Percentiles rank a stretch among this genome's conserved stretches.
Evolutionary conservation across 2,329 filamentous ascomycete genomes (phyloP).

Genomic region (Thermothelomyces thermophilus): DNA sequence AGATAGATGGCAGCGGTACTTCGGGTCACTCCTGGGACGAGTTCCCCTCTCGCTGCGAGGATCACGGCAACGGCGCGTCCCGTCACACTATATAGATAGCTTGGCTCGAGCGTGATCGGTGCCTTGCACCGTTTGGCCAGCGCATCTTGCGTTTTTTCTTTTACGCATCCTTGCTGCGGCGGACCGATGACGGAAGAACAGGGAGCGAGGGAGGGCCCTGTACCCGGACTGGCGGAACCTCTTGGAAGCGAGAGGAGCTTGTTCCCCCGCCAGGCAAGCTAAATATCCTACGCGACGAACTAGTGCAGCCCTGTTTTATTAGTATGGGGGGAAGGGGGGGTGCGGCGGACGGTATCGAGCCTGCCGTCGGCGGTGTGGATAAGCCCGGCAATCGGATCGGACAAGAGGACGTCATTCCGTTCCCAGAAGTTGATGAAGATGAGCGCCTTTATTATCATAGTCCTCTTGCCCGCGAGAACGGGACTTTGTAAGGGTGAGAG

Average conservation of each 20-base stretch:
- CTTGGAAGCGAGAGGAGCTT: background rate
- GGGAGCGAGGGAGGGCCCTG: background rate
- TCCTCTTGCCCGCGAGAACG: no score
- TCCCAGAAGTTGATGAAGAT: background rate
- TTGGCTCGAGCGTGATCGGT: background rate
- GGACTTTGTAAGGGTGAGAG: no score
- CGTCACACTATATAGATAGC: background rate
- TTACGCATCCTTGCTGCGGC: background rate
- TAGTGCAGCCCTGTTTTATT: background rate
- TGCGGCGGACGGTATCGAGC: background rate
- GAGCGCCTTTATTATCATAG: background rate
- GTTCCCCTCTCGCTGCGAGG: background rate
- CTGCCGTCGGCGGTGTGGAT: background rate
- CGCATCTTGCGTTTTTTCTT: background rate
- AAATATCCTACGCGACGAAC: no score
- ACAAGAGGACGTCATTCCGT: background rate
- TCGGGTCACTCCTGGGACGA: background rate
- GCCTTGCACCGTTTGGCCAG: background rate
- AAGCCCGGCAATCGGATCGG: background rate
- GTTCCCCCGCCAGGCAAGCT: background rate
- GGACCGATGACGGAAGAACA: slow-evolving; percentile 1
- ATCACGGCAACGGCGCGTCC: background rate
- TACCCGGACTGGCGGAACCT: background rate
- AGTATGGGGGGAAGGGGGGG: background rate
- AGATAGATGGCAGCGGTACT: no score